Base-by-base conservation (phyloP, 768 basidiomycete genomes). In the Tremella fuciformis region DNA sequence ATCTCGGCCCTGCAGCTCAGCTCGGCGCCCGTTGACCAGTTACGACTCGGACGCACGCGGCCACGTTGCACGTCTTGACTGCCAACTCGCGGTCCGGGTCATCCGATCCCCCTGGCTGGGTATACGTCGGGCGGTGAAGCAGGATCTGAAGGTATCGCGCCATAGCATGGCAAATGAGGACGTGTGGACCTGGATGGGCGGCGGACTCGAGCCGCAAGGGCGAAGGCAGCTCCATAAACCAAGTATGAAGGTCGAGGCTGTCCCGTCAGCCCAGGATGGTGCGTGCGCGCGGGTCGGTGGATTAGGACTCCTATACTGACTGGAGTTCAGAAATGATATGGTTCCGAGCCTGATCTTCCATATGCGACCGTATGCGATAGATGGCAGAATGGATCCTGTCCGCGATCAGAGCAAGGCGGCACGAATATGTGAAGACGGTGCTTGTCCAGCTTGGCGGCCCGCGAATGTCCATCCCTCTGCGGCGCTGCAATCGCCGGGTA, bases 1-100 rank as follows among this genome's bases (percentile, higher is more conserved):
- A 58, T 70, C 65, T 42, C 68, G 65, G 15, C 63, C 57, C 68
- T 70, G n/a, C 37, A 24, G 3, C 13, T 51, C 29, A 50, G 42
- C 25, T 40, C 29, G 4, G 29, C 6, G 11, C 29, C 4, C 11
- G 4, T 34, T 34, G 29, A 34, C 29, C 29, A 34, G 29, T 6
- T 4, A 47, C 8, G 38, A 25, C 21, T 19, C 4, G 26, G 13
- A 52, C 51, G 3, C n/a, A 52, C 51, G 51, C 51, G 11, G 51
- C 51, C 24, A 52, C 34, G 22, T 52, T 52, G 38, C 51, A 52
- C 18, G 51, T 52, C 34, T 34, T 34, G 18, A 52, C 38, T 34
- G 51, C 51, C 29, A 52, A 21, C 6, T 52, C 51, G 18, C 51
- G 22, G 9, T 52, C 34, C 29, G 29, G 16, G n/a, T 52, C 51